Percentiles rank a stretch among this genome's conserved stretches.
phyloP scores from a whole-genome alignment of 139 green algal genomes.

The Closterium sp. region DNA sequence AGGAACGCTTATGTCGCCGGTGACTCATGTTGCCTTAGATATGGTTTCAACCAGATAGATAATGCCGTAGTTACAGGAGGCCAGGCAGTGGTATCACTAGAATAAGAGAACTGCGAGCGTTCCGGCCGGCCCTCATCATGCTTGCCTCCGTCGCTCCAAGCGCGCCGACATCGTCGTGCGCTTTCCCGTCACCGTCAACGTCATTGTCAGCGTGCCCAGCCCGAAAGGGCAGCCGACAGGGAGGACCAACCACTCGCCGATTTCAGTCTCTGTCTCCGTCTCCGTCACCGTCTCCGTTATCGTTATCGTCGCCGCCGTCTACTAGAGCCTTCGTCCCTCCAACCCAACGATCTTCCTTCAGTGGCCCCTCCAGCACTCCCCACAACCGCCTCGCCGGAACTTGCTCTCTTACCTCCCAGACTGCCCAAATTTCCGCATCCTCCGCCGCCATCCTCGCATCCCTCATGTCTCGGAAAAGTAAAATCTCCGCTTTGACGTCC shows the following conservation, averaged over 20 bases:
- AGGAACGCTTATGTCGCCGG: too few relatives aligned
- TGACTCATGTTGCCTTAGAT: too few relatives aligned
- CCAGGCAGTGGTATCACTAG: too few relatives aligned
- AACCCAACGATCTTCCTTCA: background rate
- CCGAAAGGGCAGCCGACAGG: background rate
- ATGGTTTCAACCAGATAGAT: too few relatives aligned
- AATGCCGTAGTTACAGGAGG: too few relatives aligned
- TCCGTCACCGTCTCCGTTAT: background rate
- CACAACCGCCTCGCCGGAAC: too few relatives aligned
- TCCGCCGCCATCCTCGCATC: background rate
- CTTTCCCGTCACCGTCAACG: background rate
- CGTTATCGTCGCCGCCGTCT: background rate
- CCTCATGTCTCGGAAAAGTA: background rate
- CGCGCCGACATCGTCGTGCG: background rate
- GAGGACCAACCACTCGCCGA: background rate
- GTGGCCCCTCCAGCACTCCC: background rate
- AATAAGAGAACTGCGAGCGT: background rate
- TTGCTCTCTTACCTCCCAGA: too few relatives aligned
- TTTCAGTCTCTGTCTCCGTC: background rate
- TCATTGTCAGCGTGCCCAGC: background rate
- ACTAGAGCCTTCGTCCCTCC: background rate
- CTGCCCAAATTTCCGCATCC: background rate
- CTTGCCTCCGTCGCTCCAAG: background rate
- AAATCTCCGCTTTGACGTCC: background rate
- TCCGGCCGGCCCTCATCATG: background rate